Base-by-base conservation (phyloP, 257 asterid species). In the Nicotiana knightiana region DNA sequence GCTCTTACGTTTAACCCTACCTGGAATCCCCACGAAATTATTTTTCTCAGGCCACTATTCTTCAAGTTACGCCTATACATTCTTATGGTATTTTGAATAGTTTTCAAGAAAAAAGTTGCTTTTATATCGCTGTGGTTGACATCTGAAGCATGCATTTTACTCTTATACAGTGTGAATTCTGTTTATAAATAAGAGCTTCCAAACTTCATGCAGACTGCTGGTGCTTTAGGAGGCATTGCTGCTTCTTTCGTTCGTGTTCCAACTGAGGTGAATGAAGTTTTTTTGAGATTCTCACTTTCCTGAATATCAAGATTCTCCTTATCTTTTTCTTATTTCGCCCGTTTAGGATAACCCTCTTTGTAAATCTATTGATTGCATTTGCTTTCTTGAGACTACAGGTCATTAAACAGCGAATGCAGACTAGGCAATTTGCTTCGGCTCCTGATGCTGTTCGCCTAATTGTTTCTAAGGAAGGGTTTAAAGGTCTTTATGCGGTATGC, bases 221-320 rank as follows among this genome's bases (percentile, higher is more conserved):
- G 99, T 86, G 96, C 94, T 65, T 87, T 96, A 84, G 99, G 99
- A 88, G 99, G 99, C 82, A 15, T 96, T 83, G 99, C 98, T 70
- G 97, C 99, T 85, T 96, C 99, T 85, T 91, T 88, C 76, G 88
- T 96, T 86, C 98, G 99, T 76, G 99, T 96, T 76, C 99, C 99
- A 58, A 96, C 99, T 0, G 99, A 96, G 98, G 99, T 93, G 82
- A 7, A 35, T 83, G 66, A 26, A 28, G 48, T 1, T 2, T 59
- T 64, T 53, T 76, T 55, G 33, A 28, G 46, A 39, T 80, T 28
- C 62, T 75, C 46, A 28, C 71, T 68, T 51, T 58, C 66, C 66
- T 28, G 46, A 46, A 51, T 71, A 26, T 81, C 76, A 24, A 21
- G 37, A 39, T 82, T 75, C 76, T 66, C 65, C 39, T n/a, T 48